A percentile compares a stretch with the other conserved stretches of the same genome.
These are phyloP conservation scores for Phytophthora rubi DNA, from an alignment of 352 stramenopile genomes.

Conservation along the genomic window DNA sequence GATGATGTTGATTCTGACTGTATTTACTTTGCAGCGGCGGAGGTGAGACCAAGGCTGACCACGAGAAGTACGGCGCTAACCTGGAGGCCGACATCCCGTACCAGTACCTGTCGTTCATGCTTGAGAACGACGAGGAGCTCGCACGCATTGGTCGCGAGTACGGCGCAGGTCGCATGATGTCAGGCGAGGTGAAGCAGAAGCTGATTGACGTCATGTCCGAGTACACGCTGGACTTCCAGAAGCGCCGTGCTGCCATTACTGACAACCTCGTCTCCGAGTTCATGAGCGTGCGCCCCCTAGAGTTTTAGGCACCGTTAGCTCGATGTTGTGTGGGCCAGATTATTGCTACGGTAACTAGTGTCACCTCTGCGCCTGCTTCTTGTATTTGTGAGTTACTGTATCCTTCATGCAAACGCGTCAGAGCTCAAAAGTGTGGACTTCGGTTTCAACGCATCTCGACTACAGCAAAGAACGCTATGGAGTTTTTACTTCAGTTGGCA, in stretches of 20 bases:
- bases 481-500: slow-evolving; percentile 19
- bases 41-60: slow-evolving; percentile 97
- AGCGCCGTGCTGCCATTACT: slow-evolving; percentile 92
- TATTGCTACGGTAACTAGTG: slow-evolving; percentile 2
- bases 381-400: slow-evolving; percentile 33
- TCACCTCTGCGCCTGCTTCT: slow-evolving; percentile 13
- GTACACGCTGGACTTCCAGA: slow-evolving; percentile 96
- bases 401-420: slow-evolving; percentile 19
- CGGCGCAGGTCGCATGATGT: slow-evolving; percentile 95
- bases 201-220: slow-evolving; percentile 94
- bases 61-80: slow-evolving; percentile 98
- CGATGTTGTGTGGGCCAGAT: slow-evolving; percentile 10
- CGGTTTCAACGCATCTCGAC: slow-evolving; percentile 21
- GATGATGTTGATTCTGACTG: slow-evolving; percentile 54
- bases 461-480: slow-evolving; percentile 17
- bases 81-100: slow-evolving; percentile 98
- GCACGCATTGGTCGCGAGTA: slow-evolving; percentile 95
- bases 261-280: slow-evolving; percentile 97
- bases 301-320: slow-evolving; percentile 78
- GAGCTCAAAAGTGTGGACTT: slow-evolving; percentile 25
- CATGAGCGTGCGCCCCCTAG: slow-evolving; percentile 94
- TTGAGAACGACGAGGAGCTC: slow-evolving; percentile 99
- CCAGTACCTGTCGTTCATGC: slow-evolving; percentile 99
- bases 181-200: slow-evolving; percentile 97
- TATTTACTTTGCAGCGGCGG: slow-evolving; percentile 88